These are phyloP conservation scores for Microdochium paspali DNA, from an alignment of 2,329 filamentous ascomycete species.

Conservation along the genomic window DNA sequence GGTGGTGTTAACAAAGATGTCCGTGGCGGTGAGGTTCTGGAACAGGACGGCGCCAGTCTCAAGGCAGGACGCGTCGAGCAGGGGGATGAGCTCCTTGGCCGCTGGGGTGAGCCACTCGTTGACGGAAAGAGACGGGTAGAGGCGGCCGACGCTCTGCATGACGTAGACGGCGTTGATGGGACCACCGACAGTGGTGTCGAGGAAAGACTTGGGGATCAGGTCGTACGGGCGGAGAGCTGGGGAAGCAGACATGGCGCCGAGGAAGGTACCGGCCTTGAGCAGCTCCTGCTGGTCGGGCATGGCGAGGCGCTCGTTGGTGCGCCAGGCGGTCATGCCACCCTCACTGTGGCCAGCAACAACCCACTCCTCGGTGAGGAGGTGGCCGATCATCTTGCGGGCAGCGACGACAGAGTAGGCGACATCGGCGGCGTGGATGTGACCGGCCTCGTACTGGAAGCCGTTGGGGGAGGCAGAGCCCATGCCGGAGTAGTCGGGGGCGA, in stretches of 20 bases:
- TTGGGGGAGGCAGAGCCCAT: slow-evolving; percentile 4
- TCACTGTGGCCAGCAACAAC: slow-evolving; percentile 13
- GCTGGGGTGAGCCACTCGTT: slow-evolving; percentile 7
- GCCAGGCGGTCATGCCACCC: slow-evolving; percentile 13
- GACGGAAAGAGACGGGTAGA: slow-evolving; percentile 6
- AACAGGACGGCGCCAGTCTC: slow-evolving; percentile 4
- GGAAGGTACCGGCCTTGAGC: slow-evolving; percentile 2
- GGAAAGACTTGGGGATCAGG: slow-evolving; percentile 5
- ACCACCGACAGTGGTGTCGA: slow-evolving; percentile 3
- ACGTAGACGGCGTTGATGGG: slow-evolving; percentile 6
- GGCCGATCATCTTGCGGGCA: slow-evolving; percentile 6
- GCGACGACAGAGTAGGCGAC: slow-evolving; percentile 7
- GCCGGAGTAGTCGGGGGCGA: background rate
- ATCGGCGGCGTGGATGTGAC: slow-evolving; percentile 10
- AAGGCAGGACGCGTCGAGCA: slow-evolving; percentile 6
- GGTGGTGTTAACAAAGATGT: slow-evolving; percentile 6
- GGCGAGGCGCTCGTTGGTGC: slow-evolving; percentile 12
- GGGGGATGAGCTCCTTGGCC: background rate
- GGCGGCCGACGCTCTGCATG: slow-evolving; percentile 6
- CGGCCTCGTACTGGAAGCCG: slow-evolving; percentile 7
- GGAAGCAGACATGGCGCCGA: slow-evolving; percentile 6
- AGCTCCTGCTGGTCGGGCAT: slow-evolving; percentile 1
- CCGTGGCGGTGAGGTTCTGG: slow-evolving; percentile 2
- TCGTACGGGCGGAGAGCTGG: slow-evolving; percentile 5
- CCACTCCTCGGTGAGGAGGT: slow-evolving; percentile 9